These are phyloP conservation scores for Chiua virens DNA, from an alignment of 768 basidiomycete species.

Conservation along the genomic window DNA sequence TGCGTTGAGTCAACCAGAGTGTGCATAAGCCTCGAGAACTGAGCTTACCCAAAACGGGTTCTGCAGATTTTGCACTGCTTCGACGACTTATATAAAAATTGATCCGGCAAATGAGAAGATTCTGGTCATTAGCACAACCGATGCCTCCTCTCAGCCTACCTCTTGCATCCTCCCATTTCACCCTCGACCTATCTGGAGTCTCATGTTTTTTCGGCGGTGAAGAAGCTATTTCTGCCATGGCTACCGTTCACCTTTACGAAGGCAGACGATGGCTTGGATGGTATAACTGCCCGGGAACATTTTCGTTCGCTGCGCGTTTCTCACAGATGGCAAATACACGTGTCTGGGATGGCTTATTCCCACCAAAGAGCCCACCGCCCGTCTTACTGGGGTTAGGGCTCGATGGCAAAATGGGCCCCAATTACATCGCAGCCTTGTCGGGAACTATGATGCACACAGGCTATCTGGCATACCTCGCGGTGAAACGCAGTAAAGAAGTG, in stretches of 20 bases:
- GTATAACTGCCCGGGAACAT: constrained; percentile 38
- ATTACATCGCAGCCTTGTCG: constrained; percentile 25
- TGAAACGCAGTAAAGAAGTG: constrained; percentile 13
- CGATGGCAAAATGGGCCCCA: constrained; percentile 29
- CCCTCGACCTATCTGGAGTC: constrained; percentile 30
- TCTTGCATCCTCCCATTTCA: constrained; percentile 12
- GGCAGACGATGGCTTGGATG: constrained; percentile 36
- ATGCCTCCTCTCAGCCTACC: constrained; percentile 23
- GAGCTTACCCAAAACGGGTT: constrained; percentile 4
- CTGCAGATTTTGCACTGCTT: not conserved
- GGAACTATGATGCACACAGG: constrained; percentile 23
- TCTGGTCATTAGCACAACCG: not conserved
- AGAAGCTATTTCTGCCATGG: constrained; percentile 36
- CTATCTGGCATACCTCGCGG: constrained; percentile 22
- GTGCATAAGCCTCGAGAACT: not conserved
- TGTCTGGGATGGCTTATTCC: constrained; percentile 28
- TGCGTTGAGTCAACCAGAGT: not conserved
- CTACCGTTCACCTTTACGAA: constrained; percentile 32
- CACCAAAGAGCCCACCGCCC: constrained; percentile 14
- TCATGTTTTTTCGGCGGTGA: constrained; percentile 37
- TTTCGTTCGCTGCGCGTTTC: constrained; percentile 31
- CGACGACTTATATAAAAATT: not conserved
- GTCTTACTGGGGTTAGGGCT: constrained; percentile 29
- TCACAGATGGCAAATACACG: constrained; percentile 26
- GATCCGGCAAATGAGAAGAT: not conserved